A percentile compares a stretch with the other conserved stretches of the same genome.
Conservation (phyloP, 2,329 filamentous ascomycete genomes). For the Curvularia verruculosa region DNA sequence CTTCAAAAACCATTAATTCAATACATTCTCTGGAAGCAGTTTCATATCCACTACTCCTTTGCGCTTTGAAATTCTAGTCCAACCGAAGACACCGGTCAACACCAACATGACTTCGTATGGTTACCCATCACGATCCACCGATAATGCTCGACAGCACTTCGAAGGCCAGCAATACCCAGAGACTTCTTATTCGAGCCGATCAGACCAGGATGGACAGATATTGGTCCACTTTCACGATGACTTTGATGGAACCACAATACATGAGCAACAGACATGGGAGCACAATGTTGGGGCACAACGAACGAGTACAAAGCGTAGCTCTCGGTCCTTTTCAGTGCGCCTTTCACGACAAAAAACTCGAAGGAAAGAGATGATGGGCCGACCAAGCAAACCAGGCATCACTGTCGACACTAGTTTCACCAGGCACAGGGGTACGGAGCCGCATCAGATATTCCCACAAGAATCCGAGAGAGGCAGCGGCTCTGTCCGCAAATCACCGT, state of each 20-base stretch:
- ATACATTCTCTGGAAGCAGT: conserved; percentile 14
- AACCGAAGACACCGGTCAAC: conserved; percentile 8
- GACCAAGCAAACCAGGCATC: conserved; percentile 67
- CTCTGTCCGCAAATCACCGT: conserved; percentile 35
- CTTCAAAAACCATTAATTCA: conserved; percentile 37
- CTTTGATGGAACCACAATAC: conserved; percentile 6
- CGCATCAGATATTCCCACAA: conserved; percentile 54
- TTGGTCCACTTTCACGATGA: conserved; percentile 32
- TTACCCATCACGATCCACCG: conserved; percentile 21
- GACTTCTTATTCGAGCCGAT: conserved; percentile 14
- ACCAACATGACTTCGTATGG: conserved; percentile 29
- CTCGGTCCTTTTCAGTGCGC: conserved; percentile 44
- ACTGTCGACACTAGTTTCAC: conserved; percentile 73
- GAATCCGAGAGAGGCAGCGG: conserved; percentile 30
- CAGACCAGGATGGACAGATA: conserved; percentile 36
- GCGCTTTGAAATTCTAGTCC: conserved; percentile 4
- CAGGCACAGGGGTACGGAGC: conserved; percentile 51
- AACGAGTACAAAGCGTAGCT: conserved; percentile 40
- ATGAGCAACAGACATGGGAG: conserved; percentile 19
- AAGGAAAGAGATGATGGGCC: conserved; percentile 64
- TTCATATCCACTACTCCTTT: conserved; percentile 12
- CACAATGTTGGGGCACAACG: conserved; percentile 32
- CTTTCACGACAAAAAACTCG: conserved; percentile 60
- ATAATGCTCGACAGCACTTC: conserved; percentile 7
- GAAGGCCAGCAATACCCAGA: conserved; percentile 1